Base-by-base conservation (phyloP, 371 early-diverging fungal species). In the Mortierella sp. region DNA sequence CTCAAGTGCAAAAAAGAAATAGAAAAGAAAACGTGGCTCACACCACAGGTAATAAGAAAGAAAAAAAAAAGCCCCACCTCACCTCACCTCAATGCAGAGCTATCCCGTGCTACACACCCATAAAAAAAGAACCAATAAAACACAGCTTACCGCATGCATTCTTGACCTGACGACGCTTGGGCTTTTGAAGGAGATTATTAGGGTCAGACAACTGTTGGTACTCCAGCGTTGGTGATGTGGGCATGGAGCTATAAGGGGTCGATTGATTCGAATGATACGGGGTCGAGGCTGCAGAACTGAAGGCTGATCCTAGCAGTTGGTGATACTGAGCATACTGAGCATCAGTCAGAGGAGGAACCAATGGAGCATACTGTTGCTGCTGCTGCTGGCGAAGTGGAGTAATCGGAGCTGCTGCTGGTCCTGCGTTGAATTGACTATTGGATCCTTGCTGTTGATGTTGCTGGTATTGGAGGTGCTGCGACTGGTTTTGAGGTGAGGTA, bases 161-260 rank as follows among this genome's bases (percentile, higher is more conserved):
- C 63, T 93, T 93, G 50, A 92, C 92, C 79, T 93, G 93, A 56
- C 87, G 86, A 49, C 91, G 80, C 64, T 82, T 84, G n/a, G 76
- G 66, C 41, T 60, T 65, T 50, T 69, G 62, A 2, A 42, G 43
- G 19, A 50, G 27, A 50, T 28, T n/a, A n/a, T n/a, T 60, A n/a
- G 64, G 64, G 28, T 58, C 66, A 11, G 66, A 24, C 8, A 66
- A 24, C 30, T 66, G 66, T 21, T 66, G 58, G 42, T 66, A 59
- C 17, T 66, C 66, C 4, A 66, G 48, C 5, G 58, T 66, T 15
- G 66, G 66, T 24, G 66, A 66, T 3, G 59, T 43, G 19, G 66
- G 66, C 66, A 66, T 59, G 6, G 66, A 66, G 53, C 59, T 66
- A 32, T 66, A 66, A 3, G 66, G 66, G 24, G 66, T 66, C 48